Evolutionary conservation across 2,329 filamentous ascomycete species (phyloP).

Genomic region (Penicillium glabrum): DNA sequence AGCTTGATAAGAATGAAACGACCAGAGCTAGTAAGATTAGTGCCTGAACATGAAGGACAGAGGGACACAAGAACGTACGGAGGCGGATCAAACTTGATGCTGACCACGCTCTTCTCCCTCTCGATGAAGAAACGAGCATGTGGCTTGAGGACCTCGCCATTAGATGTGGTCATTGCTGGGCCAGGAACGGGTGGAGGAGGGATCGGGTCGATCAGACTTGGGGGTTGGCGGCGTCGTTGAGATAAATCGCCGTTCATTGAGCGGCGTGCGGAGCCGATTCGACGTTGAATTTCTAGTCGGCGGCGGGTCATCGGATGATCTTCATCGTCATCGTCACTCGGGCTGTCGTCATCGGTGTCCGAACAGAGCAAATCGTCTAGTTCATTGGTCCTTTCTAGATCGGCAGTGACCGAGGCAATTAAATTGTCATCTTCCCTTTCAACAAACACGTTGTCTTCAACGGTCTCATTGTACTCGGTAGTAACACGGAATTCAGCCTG

Average conservation of each 20-base stretch:
- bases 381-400: conserved; percentile 32
- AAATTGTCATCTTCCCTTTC: conserved; percentile 29
- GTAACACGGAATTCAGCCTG: conserved; percentile 35
- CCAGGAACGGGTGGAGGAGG: conserved; percentile 15
- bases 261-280: conserved; percentile 21
- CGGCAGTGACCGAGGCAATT: conserved; percentile 18
- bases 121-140: conserved; percentile 83
- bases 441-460: conserved; percentile 37
- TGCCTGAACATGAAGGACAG: background rate
- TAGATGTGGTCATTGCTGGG: conserved; percentile 9
- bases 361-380: conserved; percentile 29
- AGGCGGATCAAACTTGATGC: conserved; percentile 67
- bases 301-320: conserved; percentile 22
- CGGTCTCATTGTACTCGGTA: conserved; percentile 39
- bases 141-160: conserved; percentile 58
- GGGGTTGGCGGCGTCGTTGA: conserved; percentile 23
- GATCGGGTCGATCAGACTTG: conserved; percentile 31
- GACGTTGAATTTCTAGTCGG: conserved; percentile 28
- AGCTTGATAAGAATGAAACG: conserved; percentile 86
- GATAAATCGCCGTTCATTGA: conserved; percentile 13
- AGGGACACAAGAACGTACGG: conserved; percentile 31
- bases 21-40: conserved; percentile 57
- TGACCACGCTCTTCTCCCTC: conserved; percentile 78
- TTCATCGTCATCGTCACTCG: conserved; percentile 23
- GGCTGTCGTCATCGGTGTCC: conserved; percentile 34